Percentiles rank a stretch among this genome's conserved stretches.
Conservation (phyloP, 129 eudicot species). For the Ambrosia trifida region DNA sequence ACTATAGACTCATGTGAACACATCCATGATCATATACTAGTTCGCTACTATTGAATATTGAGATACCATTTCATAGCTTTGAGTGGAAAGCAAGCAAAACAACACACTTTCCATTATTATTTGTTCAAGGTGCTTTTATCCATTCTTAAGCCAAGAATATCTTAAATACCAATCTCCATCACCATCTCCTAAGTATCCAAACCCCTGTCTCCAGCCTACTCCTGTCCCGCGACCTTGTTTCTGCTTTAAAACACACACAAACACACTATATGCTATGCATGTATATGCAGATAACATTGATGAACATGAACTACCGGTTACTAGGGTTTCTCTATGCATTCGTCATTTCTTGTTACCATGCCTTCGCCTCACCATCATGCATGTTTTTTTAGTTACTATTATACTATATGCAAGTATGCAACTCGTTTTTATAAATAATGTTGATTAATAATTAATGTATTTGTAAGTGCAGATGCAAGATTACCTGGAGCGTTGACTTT, state of each 20-base stretch:
- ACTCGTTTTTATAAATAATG: background rate
- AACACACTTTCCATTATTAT: slow-evolving; percentile 22
- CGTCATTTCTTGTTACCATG: slow-evolving; percentile 14
- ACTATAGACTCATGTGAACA: background rate
- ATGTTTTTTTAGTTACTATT: slow-evolving; percentile 3
- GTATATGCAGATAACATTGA: slow-evolving; percentile 8
- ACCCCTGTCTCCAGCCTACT: slow-evolving; percentile 23
- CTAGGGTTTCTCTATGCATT: slow-evolving; percentile 23
- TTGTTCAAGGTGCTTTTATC: slow-evolving; percentile 31
- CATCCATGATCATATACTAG: background rate
- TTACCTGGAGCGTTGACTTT: slow-evolving; percentile 34
- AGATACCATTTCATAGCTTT: slow-evolving; percentile 25
- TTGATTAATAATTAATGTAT: slow-evolving; percentile 14
- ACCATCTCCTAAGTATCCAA: slow-evolving; percentile 24
- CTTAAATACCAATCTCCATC: slow-evolving; percentile 30
- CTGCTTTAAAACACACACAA: background rate
- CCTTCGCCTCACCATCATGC: slow-evolving; percentile 20
- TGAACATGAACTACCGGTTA: slow-evolving; percentile 15
- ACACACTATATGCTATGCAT: slow-evolving; percentile 14
- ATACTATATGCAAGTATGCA: background rate
- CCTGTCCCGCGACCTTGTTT: slow-evolving; percentile 16
- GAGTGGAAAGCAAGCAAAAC: slow-evolving; percentile 57
- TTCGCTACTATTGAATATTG: background rate
- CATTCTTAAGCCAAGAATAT: slow-evolving; percentile 50
- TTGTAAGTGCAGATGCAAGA: slow-evolving; percentile 49